Evolutionary conservation across 1,284 basidiomycete species (phyloP), one percentile per base, ranked within the genome.

Genomic region (Golubevia sp.): DNA sequence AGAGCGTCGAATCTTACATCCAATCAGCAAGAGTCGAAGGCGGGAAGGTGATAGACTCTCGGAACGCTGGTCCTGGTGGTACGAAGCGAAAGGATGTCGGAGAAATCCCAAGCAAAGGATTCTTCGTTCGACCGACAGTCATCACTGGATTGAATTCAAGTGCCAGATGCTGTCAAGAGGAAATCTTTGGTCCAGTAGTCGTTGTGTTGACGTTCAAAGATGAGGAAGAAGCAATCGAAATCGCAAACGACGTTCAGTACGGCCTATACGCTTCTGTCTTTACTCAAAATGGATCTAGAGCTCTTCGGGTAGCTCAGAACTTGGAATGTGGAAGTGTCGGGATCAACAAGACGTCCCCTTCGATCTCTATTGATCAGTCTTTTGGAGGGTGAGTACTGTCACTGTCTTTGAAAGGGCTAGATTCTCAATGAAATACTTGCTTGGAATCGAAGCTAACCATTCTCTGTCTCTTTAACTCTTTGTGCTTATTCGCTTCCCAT

Each of bases 181-280:
- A 76, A 26, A 73, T 74, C 18, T 76, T 76, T 30, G 74, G 74
- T 4, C 74, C 74, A 18, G 64, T 76, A 7, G 61, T 65, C 0
- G 68, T 64, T 8, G 64, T 74, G 44, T 60, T 62, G 18, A 63
- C 49, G 8, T 76, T 76, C 57, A 48, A 68, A 1, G 73, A 63
- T 18, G 70, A 74, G 48, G 30, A 70, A 48, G 68, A 76, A 56
- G 72, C 70, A 3, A 23, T 74, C 2, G 4, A 26, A 0, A 26
- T 74, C 44, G 72, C 67, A 2, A 76, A 74, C 60, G 61, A 74
- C 26, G 61, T 60, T 2, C 59, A 68, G 20, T 71, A 65, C 3
- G 74, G 74, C n/a, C 58, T 76, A 0, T 70, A 67, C 21, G 68
- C 67, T 0, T 68, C 69, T 56, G 55, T 76, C 53, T 76, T 71